These are phyloP conservation scores for Penicillium frequentans DNA, from an alignment of 2,329 filamentous ascomycete genomes.

Conservation along the genomic window DNA sequence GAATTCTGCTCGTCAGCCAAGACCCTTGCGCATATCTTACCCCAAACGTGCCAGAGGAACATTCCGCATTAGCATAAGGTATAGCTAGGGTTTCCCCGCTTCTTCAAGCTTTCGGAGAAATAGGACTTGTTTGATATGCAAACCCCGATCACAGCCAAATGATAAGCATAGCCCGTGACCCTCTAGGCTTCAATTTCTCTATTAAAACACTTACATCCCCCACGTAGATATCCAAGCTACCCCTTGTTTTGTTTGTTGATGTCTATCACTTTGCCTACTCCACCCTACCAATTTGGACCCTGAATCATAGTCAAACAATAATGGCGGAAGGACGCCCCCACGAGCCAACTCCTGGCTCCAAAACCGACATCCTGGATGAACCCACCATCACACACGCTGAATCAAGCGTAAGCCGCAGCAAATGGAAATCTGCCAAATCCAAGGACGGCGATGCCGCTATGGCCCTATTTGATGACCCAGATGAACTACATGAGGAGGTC, in stretches of 20 bases:
- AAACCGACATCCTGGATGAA: conserved; percentile 22
- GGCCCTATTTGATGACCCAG: conserved; percentile 50
- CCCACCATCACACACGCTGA: conserved; percentile 31
- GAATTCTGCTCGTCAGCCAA: conserved; percentile 12
- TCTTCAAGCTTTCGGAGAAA: conserved; percentile 7
- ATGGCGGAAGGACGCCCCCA: conserved; percentile 15
- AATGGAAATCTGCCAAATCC: conserved; percentile 30
- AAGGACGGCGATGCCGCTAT: conserved; percentile 52
- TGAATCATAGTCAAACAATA: neutral
- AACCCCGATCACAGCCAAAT: neutral
- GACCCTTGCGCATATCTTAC: neutral
- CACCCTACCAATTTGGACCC: neutral
- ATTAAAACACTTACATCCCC: neutral
- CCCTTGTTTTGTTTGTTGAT: neutral
- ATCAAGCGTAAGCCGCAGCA: conserved; percentile 18
- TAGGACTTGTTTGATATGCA: neutral
- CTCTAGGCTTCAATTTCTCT: neutral
- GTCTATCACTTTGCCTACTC: neutral
- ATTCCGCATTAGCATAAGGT: conserved; percentile 4
- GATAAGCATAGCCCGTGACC: neutral
- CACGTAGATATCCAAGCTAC: neutral
- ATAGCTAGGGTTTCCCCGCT: conserved; percentile 16
- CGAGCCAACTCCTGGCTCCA: conserved; percentile 15
- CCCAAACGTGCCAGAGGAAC: neutral
- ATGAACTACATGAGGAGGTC: conserved; percentile 49